phyloP scores from a whole-genome alignment of 2,329 filamentous ascomycete species.

The Pseudogymnoascus pannorum region DNA sequence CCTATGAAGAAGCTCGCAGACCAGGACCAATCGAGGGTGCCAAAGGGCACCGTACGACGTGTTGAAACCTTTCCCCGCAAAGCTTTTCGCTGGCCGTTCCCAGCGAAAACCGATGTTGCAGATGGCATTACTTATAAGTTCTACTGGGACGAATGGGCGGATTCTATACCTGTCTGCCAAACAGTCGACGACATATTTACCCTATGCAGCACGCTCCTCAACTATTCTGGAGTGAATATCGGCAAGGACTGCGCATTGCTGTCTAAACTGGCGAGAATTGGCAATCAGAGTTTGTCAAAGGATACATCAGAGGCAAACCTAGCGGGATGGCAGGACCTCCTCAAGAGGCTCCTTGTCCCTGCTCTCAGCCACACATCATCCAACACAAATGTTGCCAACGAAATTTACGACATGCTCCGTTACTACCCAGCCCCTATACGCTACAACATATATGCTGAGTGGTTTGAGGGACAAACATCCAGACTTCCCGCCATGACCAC shows the following conservation, averaged over 20 bases:
- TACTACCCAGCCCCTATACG: conserved; percentile 68
- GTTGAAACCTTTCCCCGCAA: conserved; percentile 54
- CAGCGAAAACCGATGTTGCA: conserved; percentile 68
- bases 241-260: conserved; percentile 74
- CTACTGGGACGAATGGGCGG: conserved; percentile 96
- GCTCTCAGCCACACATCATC: conserved; percentile 77
- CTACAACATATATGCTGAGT: conserved; percentile 88
- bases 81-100: conserved; percentile 73
- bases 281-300: conserved; percentile 62
- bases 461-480: conserved; percentile 75
- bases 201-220: conserved; percentile 75
- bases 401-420: conserved; percentile 77
- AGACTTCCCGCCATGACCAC: conserved; percentile 68
- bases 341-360: conserved; percentile 78
- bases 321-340: conserved; percentile 75
- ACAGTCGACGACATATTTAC: conserved; percentile 84
- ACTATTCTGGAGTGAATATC: conserved; percentile 80
- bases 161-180: conserved; percentile 88
- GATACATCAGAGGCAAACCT: conserved; percentile 65
- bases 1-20: conserved; percentile 42
- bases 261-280: conserved; percentile 79
- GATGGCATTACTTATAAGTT: conserved; percentile 77
- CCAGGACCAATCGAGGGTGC: conserved; percentile 57
- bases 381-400: conserved; percentile 78
- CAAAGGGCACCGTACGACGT: conserved; percentile 62